These are phyloP conservation scores for Phytopythium kandeliae DNA, from an alignment of 352 stramenopile genomes.

Conservation along the genomic window DNA sequence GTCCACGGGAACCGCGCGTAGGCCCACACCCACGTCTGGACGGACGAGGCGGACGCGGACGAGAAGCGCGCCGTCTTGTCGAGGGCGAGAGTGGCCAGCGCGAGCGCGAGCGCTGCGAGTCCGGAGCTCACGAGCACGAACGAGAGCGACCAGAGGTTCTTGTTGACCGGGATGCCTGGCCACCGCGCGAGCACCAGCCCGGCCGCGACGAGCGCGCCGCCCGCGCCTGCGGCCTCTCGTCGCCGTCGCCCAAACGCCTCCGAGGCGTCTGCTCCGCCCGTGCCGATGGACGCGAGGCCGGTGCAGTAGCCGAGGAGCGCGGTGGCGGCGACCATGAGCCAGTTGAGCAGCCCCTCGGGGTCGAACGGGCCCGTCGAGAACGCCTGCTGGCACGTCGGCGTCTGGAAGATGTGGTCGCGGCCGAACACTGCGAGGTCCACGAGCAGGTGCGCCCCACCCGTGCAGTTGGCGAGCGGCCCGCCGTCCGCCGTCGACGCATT, in stretches of 20 bases:
- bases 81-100: slow-evolving; percentile 12
- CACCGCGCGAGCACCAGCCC: background rate
- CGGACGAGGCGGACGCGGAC: slow-evolving; percentile 13
- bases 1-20: slow-evolving; percentile 22
- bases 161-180: slow-evolving; percentile 63
- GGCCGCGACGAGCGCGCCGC: background rate
- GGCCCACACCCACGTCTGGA: background rate
- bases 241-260: background rate
- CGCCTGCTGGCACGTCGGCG: slow-evolving; percentile 42
- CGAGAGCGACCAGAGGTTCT: slow-evolving; percentile 81
- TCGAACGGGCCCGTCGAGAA: slow-evolving; percentile 68
- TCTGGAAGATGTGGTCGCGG: slow-evolving; percentile 50
- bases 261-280: background rate
- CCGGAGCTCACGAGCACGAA: slow-evolving; percentile 52
- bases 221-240: background rate
- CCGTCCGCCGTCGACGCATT: slow-evolving; percentile 15
- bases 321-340: slow-evolving; percentile 55
- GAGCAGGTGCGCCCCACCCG: slow-evolving; percentile 69
- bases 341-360: slow-evolving; percentile 76
- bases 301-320: slow-evolving; percentile 61
- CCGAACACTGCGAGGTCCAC: slow-evolving; percentile 64
- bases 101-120: slow-evolving; percentile 23
- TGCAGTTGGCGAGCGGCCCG: slow-evolving; percentile 51
- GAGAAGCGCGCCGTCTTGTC: background rate
- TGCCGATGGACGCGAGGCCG: slow-evolving; percentile 22